Evolutionary conservation across 2,329 filamentous ascomycete species (phyloP).

Genomic region (Ophiocordyceps camponoti-saundersi): DNA sequence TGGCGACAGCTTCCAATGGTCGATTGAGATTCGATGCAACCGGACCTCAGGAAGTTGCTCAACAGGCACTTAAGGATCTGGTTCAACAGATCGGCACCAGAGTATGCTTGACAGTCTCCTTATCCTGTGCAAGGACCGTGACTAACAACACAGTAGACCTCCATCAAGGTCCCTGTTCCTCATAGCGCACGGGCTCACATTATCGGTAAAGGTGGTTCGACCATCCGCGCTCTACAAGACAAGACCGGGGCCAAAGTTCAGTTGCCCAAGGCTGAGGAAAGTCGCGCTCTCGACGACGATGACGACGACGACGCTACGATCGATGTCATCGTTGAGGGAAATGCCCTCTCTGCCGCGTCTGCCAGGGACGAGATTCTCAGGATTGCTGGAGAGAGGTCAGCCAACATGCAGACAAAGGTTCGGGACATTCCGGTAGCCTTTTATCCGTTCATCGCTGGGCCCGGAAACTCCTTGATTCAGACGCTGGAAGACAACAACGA

Average conservation of each 20-base stretch:
- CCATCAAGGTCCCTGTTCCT: slow-evolving; percentile 65
- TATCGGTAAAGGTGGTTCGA: slow-evolving; percentile 81
- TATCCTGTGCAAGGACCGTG: background rate
- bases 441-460: slow-evolving; percentile 86
- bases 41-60: slow-evolving; percentile 68
- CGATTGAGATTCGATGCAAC: slow-evolving; percentile 68
- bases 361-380: slow-evolving; percentile 71
- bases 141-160: slow-evolving; percentile 17
- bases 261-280: slow-evolving; percentile 65
- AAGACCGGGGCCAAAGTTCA: slow-evolving; percentile 82
- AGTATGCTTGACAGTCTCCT: slow-evolving; percentile 27
- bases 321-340: slow-evolving; percentile 79
- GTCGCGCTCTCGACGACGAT: slow-evolving; percentile 31
- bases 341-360: slow-evolving; percentile 71
- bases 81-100: slow-evolving; percentile 76
- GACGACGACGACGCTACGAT: slow-evolving; percentile 72
- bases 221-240: slow-evolving; percentile 79
- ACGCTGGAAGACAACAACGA: slow-evolving; percentile 62
- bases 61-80: slow-evolving; percentile 78
- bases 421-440: slow-evolving; percentile 79
- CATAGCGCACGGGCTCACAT: slow-evolving; percentile 73
- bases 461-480: slow-evolving; percentile 49
- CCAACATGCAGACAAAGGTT: slow-evolving; percentile 66
- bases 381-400: slow-evolving; percentile 74
- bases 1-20: slow-evolving; percentile 55